Evolutionary conservation across 129 eudicot genomes (phyloP).

Genomic region (Artemisia annua): DNA sequence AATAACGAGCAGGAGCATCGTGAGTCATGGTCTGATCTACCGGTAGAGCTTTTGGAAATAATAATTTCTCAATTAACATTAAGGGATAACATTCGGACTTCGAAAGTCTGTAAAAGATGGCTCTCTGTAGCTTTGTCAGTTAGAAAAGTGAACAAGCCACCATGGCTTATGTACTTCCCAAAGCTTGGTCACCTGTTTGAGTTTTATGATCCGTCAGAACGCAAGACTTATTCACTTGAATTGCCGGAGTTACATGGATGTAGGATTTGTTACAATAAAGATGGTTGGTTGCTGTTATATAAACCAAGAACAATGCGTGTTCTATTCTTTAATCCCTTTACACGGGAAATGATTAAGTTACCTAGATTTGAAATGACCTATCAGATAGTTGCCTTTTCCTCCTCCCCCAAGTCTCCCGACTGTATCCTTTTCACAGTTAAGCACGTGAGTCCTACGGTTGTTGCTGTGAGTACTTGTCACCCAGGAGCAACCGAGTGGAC

Average conservation of each 20-base stretch:
- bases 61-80: slow-evolving; percentile 54
- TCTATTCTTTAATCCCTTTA: slow-evolving; percentile 75
- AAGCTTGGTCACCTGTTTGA: slow-evolving; percentile 72
- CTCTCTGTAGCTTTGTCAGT: slow-evolving; percentile 60
- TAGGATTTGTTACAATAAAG: slow-evolving; percentile 77
- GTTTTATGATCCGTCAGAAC: slow-evolving; percentile 70
- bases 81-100: slow-evolving; percentile 70
- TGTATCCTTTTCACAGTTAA: slow-evolving; percentile 82
- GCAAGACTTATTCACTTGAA: slow-evolving; percentile 67
- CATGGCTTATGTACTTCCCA: slow-evolving; percentile 92
- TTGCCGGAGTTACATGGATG: slow-evolving; percentile 67
- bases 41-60: slow-evolving; percentile 64
- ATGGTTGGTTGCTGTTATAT: slow-evolving; percentile 74
- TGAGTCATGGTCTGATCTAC: slow-evolving; percentile 56
- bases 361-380: slow-evolving; percentile 68
- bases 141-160: slow-evolving; percentile 62
- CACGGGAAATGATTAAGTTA: slow-evolving; percentile 62
- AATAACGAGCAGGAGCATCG: slow-evolving; percentile 38
- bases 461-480: slow-evolving; percentile 78
- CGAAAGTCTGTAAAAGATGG: slow-evolving; percentile 86
- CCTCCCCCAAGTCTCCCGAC: slow-evolving; percentile 58
- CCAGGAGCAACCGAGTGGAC: slow-evolving; percentile 84
- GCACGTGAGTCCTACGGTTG: slow-evolving; percentile 79
- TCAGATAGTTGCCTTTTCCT: slow-evolving; percentile 82
- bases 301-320: slow-evolving; percentile 60